These are phyloP conservation scores for Teratosphaeria nubilosa DNA, from an alignment of 2,329 filamentous ascomycete species.

Conservation along the genomic window DNA sequence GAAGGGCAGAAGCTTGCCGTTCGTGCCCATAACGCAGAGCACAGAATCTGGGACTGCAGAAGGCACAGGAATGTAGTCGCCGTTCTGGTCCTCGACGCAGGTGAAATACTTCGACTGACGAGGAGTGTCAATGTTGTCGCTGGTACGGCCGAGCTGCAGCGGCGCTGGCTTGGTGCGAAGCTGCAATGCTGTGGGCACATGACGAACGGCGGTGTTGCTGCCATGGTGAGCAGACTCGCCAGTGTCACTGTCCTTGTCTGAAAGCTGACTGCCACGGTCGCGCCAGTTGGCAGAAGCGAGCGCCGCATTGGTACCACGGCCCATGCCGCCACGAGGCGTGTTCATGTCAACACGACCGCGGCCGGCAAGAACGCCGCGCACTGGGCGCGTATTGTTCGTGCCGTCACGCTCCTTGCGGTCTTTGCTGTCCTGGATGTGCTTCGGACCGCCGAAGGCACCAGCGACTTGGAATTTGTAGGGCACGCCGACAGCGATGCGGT, in stretches of 20 bases:
- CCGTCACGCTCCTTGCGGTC: neutral
- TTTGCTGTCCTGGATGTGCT: neutral
- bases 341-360: neutral
- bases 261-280: neutral
- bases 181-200: neutral
- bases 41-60: neutral
- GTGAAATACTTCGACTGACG: neutral
- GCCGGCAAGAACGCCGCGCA: neutral
- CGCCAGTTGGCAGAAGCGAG: conserved; percentile 1
- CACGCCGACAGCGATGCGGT: neutral
- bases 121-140: neutral
- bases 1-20: neutral
- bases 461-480: neutral
- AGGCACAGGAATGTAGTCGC: conserved; percentile 1
- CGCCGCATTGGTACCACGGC: neutral
- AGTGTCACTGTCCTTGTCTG: neutral
- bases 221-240: neutral
- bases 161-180: neutral
- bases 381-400: neutral
- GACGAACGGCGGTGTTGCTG: neutral
- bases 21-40: neutral
- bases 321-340: neutral
- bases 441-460: neutral
- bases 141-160: conserved; percentile 3
- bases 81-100: conserved; percentile 3